Base-by-base conservation (phyloP, 2,329 filamentous ascomycete species). In the Thyridium curvatum region DNA sequence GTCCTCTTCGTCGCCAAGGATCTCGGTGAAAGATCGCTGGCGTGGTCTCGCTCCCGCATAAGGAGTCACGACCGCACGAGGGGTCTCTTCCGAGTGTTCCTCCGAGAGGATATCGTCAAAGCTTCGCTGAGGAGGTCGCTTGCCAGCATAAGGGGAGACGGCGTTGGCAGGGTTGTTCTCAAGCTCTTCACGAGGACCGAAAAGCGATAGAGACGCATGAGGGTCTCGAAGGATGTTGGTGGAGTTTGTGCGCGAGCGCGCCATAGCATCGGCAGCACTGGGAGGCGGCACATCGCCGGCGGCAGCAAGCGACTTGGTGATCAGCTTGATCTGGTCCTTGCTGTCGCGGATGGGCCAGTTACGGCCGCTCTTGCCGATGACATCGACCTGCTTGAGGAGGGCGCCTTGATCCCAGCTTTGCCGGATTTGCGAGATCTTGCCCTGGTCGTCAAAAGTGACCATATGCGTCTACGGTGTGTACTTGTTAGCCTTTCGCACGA, bases 331-430 rank as follows among this genome's bases (percentile, higher is more conserved):
- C 66, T 97, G 90, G 39, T 95, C 89, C 52, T 79, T 79, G 56
- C 83, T 85, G 58, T 95, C 89, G 50, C 81, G 79, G 56, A 98
- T 94, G 39, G 93, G 93, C 93, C 93, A 98, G 65, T 93, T 94
- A 60, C 84, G 86, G 41, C 86, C 87, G 39, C 84, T 83, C 57
- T 82, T 84, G 53, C 93, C 91, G 61, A 98, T 97, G 41, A 96
- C 82, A 46, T 96, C 90, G 47, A 96, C 76, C 61, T 94, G 84
- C 68, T 93, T 97, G 49, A 98, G 77, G 31, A 98, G 77, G 39
- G 88, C 84, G 44, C 82, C 90, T 63, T 98, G 93, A 60, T 98
- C 93, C 93, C 93, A 98, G 60, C 84, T 87, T 50, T 91, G 79
- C 51, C 91, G 86, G 47, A 97, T 86, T 60, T 93, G 87, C 43